These are phyloP conservation scores for Rutidosis leptorrhynchoides DNA, from an alignment of 129 eudicot species.

Conservation along the genomic window DNA sequence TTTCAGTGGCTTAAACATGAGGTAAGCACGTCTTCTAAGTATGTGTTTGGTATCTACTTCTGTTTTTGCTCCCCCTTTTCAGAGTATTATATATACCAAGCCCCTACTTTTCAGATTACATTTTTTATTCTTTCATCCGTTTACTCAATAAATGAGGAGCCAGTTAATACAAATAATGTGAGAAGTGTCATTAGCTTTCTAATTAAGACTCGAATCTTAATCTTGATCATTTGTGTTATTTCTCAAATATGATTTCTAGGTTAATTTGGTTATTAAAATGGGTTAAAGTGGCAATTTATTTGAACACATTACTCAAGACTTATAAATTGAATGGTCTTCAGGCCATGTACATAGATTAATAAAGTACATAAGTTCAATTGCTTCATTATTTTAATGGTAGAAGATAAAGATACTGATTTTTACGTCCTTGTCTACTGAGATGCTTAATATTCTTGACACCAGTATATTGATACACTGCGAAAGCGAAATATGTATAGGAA, in stretches of 20 bases:
- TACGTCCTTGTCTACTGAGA: background rate
- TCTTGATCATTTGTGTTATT: background rate
- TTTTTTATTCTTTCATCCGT: background rate
- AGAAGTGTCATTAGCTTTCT: background rate
- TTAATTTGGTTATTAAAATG: background rate
- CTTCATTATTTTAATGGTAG: constrained; percentile 6
- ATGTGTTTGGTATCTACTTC: constrained; percentile 2
- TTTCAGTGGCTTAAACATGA: constrained; percentile 75
- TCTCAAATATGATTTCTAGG: constrained; percentile 5
- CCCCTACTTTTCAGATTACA: constrained; percentile 2
- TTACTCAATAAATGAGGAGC: background rate
- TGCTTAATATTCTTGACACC: background rate
- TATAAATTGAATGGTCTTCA: constrained; percentile 1
- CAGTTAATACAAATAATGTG: background rate
- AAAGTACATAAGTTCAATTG: background rate
- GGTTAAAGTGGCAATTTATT: constrained; percentile 8
- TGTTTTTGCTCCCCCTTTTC: background rate
- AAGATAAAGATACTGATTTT: background rate
- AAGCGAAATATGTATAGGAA: background rate
- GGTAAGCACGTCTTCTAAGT: constrained; percentile 43
- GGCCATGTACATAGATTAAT: constrained; percentile 10
- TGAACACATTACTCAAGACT: background rate
- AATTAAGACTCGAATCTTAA: background rate
- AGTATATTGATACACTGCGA: background rate
- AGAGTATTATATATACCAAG: background rate